A percentile compares a stretch with the other conserved stretches of the same genome.
These are phyloP conservation scores for Helichrysum umbraculigerum DNA, from an alignment of 129 eudicot genomes.

Conservation along the genomic window DNA sequence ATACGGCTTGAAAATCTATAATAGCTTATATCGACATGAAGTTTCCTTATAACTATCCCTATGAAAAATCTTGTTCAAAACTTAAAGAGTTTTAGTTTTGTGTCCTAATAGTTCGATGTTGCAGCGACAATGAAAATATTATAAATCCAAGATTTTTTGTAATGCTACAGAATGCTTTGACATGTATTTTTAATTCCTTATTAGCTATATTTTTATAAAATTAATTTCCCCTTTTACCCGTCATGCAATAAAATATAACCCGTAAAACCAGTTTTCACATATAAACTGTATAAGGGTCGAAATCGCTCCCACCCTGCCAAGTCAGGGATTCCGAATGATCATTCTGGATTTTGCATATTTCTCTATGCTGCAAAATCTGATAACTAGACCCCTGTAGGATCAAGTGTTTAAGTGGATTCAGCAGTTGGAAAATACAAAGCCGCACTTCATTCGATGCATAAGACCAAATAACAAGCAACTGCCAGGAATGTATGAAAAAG, in stretches of 20 bases:
- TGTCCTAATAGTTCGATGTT: too few species aligned
- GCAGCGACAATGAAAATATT: too few species aligned
- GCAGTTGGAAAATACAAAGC: constrained; percentile 68
- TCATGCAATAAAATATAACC: too few species aligned
- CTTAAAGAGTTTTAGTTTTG: too few species aligned
- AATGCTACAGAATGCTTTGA: neutral
- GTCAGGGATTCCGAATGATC: neutral
- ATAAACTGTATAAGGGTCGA: too few species aligned
- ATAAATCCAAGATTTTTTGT: too few species aligned
- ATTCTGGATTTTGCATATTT: neutral
- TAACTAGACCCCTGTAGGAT: constrained; percentile 48
- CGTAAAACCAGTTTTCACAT: too few species aligned
- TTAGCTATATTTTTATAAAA: neutral
- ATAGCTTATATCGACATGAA: neutral
- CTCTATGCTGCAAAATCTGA: neutral
- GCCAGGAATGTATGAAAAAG: constrained; percentile 72
- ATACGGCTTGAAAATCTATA: neutral
- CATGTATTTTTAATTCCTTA: neutral
- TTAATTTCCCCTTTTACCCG: too few species aligned
- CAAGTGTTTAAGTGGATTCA: constrained; percentile 80
- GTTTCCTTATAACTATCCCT: neutral
- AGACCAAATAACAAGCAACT: constrained; percentile 78
- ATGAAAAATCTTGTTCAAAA: neutral
- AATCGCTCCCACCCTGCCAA: too few species aligned
- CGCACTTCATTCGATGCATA: constrained; percentile 93